A percentile compares a stretch with the other conserved stretches of the same genome.
These are phyloP conservation scores for Acer yangbiense DNA, from an alignment of 345 rosid species.

Conservation along the genomic window DNA sequence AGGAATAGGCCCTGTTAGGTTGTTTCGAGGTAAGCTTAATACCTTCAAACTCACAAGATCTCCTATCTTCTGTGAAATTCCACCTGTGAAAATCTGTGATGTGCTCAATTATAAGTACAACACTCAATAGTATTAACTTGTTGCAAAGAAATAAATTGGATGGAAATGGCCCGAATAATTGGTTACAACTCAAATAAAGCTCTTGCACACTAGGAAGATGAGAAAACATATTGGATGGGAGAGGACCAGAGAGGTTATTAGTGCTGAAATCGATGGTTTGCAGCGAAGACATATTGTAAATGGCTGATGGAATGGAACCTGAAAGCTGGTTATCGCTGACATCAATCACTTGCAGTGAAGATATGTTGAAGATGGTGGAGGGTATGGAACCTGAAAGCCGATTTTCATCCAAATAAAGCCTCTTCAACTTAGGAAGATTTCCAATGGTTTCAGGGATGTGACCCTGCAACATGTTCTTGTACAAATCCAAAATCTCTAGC, in stretches of 20 bases:
- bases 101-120: too few relatives aligned
- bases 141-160: background rate
- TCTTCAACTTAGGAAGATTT: too few relatives aligned
- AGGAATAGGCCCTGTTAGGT: too few relatives aligned
- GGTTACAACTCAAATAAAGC: background rate
- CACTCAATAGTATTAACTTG: background rate
- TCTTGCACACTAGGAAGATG: background rate
- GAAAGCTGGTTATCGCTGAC: background rate
- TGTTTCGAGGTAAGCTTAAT: too few relatives aligned
- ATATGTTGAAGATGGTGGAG: background rate
- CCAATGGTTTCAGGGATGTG: too few relatives aligned
- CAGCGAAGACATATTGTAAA: background rate
- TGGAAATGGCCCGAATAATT: background rate
- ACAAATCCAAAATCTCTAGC: too few relatives aligned
- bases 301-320: background rate
- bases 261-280: background rate
- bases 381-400: slow-evolving; percentile 1
- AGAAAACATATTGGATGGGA: background rate
- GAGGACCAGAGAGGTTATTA: background rate
- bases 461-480: too few relatives aligned
- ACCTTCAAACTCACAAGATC: too few relatives aligned
- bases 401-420: too few relatives aligned
- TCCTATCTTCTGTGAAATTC: too few relatives aligned
- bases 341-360: background rate
- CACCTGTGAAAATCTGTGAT: too few relatives aligned